Evolutionary conservation across 2,329 filamentous ascomycete species (phyloP).

Genomic region (Dryadomyces sulphureus): DNA sequence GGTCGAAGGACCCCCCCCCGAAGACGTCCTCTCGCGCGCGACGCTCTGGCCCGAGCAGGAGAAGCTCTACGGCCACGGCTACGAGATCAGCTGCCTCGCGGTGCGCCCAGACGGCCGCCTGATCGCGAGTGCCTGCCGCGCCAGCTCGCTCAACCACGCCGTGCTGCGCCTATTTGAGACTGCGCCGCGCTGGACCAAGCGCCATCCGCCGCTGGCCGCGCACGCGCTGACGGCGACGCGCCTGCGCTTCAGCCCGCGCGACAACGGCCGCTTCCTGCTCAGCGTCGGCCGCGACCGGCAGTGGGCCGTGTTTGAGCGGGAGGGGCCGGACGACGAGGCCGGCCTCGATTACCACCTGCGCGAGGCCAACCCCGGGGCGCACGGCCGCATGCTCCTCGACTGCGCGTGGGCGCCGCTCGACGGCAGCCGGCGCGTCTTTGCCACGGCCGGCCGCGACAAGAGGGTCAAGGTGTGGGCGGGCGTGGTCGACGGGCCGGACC

Average conservation of each 20-base stretch:
- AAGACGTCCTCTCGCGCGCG: constrained; percentile 78
- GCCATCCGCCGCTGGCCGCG: constrained; percentile 67
- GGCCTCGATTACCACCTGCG: constrained; percentile 36
- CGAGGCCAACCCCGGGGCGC: constrained; percentile 65
- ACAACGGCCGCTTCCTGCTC: constrained; percentile 52
- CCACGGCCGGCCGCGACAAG: constrained; percentile 85
- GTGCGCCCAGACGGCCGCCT: constrained; percentile 58
- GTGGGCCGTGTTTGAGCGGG: constrained; percentile 66
- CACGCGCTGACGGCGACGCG: constrained; percentile 79
- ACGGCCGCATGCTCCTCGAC: constrained; percentile 84
- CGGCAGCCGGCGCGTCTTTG: constrained; percentile 38
- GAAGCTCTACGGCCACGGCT: constrained; percentile 95
- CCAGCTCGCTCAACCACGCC: constrained; percentile 84
- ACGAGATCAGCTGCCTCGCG: constrained; percentile 84
- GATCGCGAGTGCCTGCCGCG: constrained; percentile 84
- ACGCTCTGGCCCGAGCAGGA: constrained; percentile 93
- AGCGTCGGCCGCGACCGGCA: constrained; percentile 86
- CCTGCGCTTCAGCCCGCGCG: constrained; percentile 62
- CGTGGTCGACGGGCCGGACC: constrained; percentile 13
- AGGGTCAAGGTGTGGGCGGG: constrained; percentile 55
- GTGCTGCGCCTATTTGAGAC: constrained; percentile 89
- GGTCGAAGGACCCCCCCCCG: constrained; percentile 57
- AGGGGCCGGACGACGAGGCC: constrained; percentile 14
- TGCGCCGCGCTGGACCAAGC: constrained; percentile 65
- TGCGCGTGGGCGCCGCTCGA: constrained; percentile 61